Conservation (phyloP, 1,284 basidiomycete species). For the Apiotrichum gracile region DNA sequence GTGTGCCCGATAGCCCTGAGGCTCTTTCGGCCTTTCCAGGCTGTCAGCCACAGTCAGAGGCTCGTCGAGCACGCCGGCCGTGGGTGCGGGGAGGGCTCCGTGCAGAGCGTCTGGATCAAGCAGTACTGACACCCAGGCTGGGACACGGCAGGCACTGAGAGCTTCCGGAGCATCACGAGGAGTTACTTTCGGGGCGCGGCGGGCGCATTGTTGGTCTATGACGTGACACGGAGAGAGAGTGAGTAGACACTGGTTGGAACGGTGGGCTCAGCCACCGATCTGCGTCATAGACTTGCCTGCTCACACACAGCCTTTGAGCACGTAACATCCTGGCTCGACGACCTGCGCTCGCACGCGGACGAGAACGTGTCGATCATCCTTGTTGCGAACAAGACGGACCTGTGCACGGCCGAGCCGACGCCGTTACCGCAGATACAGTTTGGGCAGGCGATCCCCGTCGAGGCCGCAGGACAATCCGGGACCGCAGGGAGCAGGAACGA, state of each 20-base stretch:
- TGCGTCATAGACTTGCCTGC: too few relatives aligned
- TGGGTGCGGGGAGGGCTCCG: too few relatives aligned
- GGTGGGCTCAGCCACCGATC: too few relatives aligned
- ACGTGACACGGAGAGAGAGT: conserved; percentile 69
- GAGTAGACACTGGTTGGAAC: conserved; percentile 18
- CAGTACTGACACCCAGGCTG: conserved; percentile 27
- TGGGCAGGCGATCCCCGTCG: conserved; percentile 26
- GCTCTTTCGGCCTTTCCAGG: too few relatives aligned
- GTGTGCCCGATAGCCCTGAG: too few relatives aligned
- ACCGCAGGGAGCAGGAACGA: neutral
- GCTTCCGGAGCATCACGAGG: conserved; percentile 65
- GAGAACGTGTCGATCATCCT: conserved; percentile 43
- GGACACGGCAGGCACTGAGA: conserved; percentile 45
- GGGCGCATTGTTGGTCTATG: conserved; percentile 87
- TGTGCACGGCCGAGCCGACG: conserved; percentile 27
- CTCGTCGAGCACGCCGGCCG: too few relatives aligned
- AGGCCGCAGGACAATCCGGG: neutral
- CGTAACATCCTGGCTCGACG: conserved; percentile 39
- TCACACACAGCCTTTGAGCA: conserved; percentile 37
- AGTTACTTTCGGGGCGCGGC: conserved; percentile 95
- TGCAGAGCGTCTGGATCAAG: neutral
- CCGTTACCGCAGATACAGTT: conserved; percentile 25
- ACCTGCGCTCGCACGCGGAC: conserved; percentile 38
- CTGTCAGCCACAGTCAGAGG: too few relatives aligned
- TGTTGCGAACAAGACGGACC: conserved; percentile 44